A percentile compares a stretch with the other conserved stretches of the same genome.
These are phyloP conservation scores for Mycena maculata DNA, from an alignment of 768 basidiomycete genomes.

Conservation along the genomic window DNA sequence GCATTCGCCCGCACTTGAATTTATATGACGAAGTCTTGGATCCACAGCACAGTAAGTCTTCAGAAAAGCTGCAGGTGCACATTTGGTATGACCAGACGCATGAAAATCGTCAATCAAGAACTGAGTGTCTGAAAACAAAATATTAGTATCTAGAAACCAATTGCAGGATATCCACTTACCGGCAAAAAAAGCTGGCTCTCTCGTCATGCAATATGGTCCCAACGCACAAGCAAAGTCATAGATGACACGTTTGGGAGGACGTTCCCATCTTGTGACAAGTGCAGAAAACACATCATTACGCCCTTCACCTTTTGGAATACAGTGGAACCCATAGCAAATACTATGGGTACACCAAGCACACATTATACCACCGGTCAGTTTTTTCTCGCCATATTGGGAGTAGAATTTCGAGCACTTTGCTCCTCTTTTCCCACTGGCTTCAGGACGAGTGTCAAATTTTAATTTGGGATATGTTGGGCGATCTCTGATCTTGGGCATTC, in stretches of 20 bases:
- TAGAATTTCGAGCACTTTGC: constrained; percentile 45
- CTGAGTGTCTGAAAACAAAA: constrained; percentile 39
- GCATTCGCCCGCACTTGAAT: constrained; percentile 48
- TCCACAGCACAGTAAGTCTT: constrained; percentile 34
- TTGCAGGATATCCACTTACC: too few species aligned
- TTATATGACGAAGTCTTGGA: constrained; percentile 39
- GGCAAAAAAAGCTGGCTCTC: constrained; percentile 45
- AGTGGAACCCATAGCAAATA: constrained; percentile 49
- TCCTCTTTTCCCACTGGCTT: constrained; percentile 22
- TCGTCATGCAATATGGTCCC: constrained; percentile 46
- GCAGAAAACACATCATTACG: constrained; percentile 55
- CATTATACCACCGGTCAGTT: constrained; percentile 46
- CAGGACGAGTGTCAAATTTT: constrained; percentile 35
- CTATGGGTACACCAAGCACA: constrained; percentile 48
- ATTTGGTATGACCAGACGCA: constrained; percentile 44
- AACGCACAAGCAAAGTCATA: constrained; percentile 46
- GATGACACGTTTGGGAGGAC: constrained; percentile 41
- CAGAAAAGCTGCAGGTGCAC: constrained; percentile 40
- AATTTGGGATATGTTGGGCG: constrained; percentile 43
- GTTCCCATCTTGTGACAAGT: constrained; percentile 46
- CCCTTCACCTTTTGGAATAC: constrained; percentile 50
- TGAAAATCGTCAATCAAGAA: constrained; percentile 47
- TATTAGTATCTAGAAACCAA: too few species aligned
- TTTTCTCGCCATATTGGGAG: constrained; percentile 40
- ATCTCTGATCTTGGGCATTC: constrained; percentile 44